Conservation (phyloP, 495 filamentous ascomycete species). For the Melanomma pulvis-pyrius region DNA sequence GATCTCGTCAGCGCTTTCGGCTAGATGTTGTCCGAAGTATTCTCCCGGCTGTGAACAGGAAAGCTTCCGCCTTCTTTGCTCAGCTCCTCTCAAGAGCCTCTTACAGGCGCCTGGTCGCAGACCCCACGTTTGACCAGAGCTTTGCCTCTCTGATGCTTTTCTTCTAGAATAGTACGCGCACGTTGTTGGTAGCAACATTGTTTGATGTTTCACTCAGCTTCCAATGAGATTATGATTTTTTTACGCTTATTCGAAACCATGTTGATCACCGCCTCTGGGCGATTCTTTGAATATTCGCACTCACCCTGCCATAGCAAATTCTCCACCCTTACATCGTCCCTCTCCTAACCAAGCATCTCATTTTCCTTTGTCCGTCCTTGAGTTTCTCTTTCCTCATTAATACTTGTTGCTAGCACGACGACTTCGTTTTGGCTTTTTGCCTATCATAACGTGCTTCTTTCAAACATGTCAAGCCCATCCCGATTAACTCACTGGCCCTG, state of each 20-base stretch:
- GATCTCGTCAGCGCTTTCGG: background rate
- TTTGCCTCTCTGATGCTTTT: background rate
- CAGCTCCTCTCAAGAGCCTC: background rate
- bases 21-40: background rate
- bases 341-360: background rate
- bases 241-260: background rate
- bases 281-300: background rate
- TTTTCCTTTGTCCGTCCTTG: background rate
- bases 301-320: background rate
- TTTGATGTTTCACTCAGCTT: conserved; percentile 8
- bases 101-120: background rate
- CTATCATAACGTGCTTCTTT: too few species aligned
- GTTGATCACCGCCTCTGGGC: background rate
- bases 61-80: background rate
- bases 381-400: background rate
- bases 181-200: background rate
- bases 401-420: background rate
- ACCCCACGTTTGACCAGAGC: background rate
- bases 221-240: background rate
- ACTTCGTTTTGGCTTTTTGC: too few species aligned
- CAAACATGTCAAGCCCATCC: conserved; percentile 1
- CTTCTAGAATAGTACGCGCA: conserved; percentile 13
- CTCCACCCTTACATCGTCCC: too few species aligned
- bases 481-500: background rate
- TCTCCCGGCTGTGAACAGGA: background rate